Evolutionary conservation across 2,329 filamentous ascomycete genomes (phyloP).

Genomic region (Trichothecium sympodiale): DNA sequence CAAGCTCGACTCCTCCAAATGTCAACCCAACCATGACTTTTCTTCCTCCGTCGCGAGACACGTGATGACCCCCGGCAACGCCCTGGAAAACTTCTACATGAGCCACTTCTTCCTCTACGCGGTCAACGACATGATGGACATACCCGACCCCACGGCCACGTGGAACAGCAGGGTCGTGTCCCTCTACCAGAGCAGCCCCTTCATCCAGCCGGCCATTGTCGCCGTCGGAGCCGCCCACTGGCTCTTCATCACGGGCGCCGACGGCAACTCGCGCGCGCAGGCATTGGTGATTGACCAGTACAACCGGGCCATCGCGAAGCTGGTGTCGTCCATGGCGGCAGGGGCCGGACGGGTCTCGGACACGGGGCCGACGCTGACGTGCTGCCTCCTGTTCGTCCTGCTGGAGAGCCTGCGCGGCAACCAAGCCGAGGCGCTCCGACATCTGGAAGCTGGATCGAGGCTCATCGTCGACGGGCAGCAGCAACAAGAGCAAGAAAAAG

Average conservation of each 20-base stretch:
- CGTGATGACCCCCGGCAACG: not conserved
- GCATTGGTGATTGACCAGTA: not conserved
- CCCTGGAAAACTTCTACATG: not conserved
- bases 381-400: constrained; percentile 1
- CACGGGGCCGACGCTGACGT: not conserved
- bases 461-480: not conserved
- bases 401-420: constrained; percentile 1
- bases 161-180: no score
- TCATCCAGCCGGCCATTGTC: not conserved
- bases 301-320: not conserved
- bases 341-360: not conserved
- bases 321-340: not conserved
- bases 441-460: not conserved
- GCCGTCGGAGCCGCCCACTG: constrained; percentile 1
- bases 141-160: not conserved
- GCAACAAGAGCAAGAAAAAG: no score
- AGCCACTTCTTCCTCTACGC: constrained; percentile 1
- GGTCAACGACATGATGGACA: constrained; percentile 1
- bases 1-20: no score
- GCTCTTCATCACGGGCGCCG: not conserved
- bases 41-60: no score
- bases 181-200: not conserved
- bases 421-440: not conserved
- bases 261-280: not conserved
- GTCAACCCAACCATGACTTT: no score